phyloP scores from a whole-genome alignment of 73 alveolate species.

The Diophrys appendiculata region DNA sequence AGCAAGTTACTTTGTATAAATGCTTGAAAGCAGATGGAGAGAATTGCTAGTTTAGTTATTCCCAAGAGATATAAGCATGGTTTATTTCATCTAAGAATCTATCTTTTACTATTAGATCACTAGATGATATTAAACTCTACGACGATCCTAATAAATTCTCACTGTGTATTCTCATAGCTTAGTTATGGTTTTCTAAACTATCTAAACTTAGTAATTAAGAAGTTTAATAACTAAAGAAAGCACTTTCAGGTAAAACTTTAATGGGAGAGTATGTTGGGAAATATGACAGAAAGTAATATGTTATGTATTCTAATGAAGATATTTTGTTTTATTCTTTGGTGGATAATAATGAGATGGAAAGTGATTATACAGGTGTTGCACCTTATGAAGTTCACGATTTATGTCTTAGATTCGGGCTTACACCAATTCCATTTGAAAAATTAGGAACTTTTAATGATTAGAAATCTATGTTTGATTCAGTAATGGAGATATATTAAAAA shows the following conservation, averaged over 20 bases:
- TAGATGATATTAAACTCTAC: constrained; percentile 71
- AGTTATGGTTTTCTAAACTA: constrained; percentile 89
- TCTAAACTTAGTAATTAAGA: too few relatives aligned
- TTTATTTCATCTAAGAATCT: constrained; percentile 86
- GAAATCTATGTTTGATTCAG: constrained; percentile 63
- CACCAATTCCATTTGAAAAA: constrained; percentile 74
- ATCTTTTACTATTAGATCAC: constrained; percentile 61
- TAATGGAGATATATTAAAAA: constrained; percentile 61
- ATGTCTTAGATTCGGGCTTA: constrained; percentile 73
- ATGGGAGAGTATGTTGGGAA: constrained; percentile 93
- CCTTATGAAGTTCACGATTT: constrained; percentile 70
- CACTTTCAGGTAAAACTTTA: constrained; percentile 72
- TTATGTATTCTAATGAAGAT: constrained; percentile 73
- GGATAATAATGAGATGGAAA: constrained; percentile 53
- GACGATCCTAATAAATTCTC: constrained; percentile 43
- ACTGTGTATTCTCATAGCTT: constrained; percentile 73
- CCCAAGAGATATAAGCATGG: constrained; percentile 73
- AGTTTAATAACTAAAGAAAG: constrained; percentile 57
- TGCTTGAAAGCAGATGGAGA: constrained; percentile 89
- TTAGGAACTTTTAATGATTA: constrained; percentile 68
- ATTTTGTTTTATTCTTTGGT: constrained; percentile 82
- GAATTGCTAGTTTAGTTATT: constrained; percentile 83
- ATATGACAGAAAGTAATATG: constrained; percentile 76
- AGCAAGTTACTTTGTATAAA: too few relatives aligned
- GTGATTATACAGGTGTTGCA: constrained; percentile 72